A percentile compares a stretch with the other conserved stretches of the same genome.
Conservation (phyloP, 257 asterid genomes). For the Forsythia viridissima region DNA sequence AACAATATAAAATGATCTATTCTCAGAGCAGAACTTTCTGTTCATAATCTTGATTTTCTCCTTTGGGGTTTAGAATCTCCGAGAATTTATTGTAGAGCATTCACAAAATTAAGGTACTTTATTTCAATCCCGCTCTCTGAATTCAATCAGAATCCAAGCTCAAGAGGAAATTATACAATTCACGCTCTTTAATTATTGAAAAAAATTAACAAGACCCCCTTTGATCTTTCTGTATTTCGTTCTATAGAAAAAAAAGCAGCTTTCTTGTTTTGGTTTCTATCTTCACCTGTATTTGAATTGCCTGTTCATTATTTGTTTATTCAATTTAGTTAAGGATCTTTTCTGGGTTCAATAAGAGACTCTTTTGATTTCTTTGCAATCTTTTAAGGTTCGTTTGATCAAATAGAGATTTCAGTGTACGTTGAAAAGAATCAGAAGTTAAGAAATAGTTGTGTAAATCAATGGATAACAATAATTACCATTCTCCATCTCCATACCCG, state of each 20-base stretch:
- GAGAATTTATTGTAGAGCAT: not conserved
- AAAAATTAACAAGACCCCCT: conserved; percentile 17
- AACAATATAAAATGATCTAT: not conserved
- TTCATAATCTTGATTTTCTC: conserved; percentile 6
- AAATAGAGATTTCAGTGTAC: conserved; percentile 19
- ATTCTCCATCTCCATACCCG: conserved; percentile 61
- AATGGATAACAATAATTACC: conserved; percentile 65
- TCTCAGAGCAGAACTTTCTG: not conserved
- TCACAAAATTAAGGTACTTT: conserved; percentile 21
- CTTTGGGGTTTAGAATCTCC: conserved; percentile 3
- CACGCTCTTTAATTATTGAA: not conserved
- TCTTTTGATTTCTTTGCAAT: conserved; percentile 25
- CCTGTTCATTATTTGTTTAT: conserved; percentile 13
- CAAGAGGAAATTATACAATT: not conserved
- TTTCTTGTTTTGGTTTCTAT: conserved; percentile 1
- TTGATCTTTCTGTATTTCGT: conserved; percentile 1
- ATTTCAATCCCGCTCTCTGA: conserved; percentile 1
- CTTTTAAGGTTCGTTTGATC: conserved; percentile 19
- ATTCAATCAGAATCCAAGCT: conserved; percentile 13
- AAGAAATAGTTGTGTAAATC: conserved; percentile 10
- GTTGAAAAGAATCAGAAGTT: conserved; percentile 13
- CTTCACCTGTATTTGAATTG: conserved; percentile 12
- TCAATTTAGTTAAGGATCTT: conserved; percentile 19
- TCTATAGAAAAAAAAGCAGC: not conserved
- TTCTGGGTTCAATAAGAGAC: conserved; percentile 19